Conservation (phyloP, 106 monocot genomes). For the Chionographis japonica region DNA sequence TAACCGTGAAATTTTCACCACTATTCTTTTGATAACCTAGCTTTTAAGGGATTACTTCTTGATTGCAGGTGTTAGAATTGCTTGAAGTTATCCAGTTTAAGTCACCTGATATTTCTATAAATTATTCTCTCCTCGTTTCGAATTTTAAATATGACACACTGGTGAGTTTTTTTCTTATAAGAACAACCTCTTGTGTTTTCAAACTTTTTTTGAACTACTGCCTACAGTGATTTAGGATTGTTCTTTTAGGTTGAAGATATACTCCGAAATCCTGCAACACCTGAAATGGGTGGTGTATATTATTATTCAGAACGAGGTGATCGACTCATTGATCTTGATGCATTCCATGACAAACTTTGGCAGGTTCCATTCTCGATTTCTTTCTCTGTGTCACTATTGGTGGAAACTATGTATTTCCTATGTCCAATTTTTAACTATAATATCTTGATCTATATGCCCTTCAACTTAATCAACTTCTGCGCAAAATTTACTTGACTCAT, state of each 20-base stretch:
- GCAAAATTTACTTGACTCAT: not conserved
- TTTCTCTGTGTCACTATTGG: not conserved
- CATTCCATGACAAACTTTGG: constrained; percentile 74
- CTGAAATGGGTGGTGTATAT: constrained; percentile 77
- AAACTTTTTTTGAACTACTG: constrained; percentile 1
- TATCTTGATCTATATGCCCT: no score
- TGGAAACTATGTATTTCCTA: not conserved
- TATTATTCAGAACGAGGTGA: constrained; percentile 93
- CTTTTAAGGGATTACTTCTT: not conserved
- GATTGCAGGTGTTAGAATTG: constrained; percentile 62
- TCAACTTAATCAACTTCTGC: no score
- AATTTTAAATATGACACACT: constrained; percentile 44
- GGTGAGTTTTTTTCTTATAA: constrained; percentile 22
- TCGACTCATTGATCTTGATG: constrained; percentile 79
- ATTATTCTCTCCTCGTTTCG: constrained; percentile 51
- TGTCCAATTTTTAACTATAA: not conserved
- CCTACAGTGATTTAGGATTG: constrained; percentile 2
- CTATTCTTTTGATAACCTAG: no score
- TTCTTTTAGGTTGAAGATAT: constrained; percentile 73
- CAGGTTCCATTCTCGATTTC: constrained; percentile 41
- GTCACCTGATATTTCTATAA: constrained; percentile 47
- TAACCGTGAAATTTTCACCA: no score
- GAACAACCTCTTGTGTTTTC: not conserved
- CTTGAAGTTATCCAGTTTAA: constrained; percentile 76
- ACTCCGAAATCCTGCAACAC: constrained; percentile 58